phyloP scores from a whole-genome alignment of 177 flowering plant genomes.

The Vitis hybrid region DNA sequence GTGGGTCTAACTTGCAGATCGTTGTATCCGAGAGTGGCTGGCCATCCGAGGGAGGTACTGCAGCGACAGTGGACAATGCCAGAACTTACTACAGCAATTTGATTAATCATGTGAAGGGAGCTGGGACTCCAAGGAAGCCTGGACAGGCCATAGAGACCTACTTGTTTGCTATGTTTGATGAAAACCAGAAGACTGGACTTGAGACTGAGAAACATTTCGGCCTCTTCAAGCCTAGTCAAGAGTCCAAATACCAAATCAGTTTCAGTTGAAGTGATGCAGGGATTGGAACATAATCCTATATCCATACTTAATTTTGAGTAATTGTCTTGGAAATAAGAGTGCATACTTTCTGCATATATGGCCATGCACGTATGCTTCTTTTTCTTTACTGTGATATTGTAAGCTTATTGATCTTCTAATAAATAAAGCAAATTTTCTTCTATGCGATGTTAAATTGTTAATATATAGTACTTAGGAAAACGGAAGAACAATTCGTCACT shows the following conservation, averaged over 20 bases:
- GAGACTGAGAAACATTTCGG: slow-evolving; percentile 25
- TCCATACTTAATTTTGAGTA: too few species aligned
- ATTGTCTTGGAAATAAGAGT: too few species aligned
- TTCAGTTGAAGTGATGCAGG: slow-evolving; percentile 3
- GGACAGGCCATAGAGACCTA: slow-evolving; percentile 27
- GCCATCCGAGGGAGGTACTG: slow-evolving; percentile 26
- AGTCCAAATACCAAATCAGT: slow-evolving; percentile 15
- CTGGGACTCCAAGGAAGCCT: slow-evolving; percentile 30
- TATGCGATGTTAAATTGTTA: too few species aligned
- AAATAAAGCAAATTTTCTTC: too few species aligned
- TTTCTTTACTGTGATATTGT: too few species aligned
- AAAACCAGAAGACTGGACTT: slow-evolving; percentile 14
- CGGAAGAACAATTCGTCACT: too few species aligned
- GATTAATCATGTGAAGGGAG: slow-evolving; percentile 17
- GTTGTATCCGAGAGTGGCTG: slow-evolving; percentile 41
- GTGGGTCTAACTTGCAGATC: slow-evolving; percentile 14
- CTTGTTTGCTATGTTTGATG: slow-evolving; percentile 40
- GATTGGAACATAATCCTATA: too few species aligned
- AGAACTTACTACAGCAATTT: slow-evolving; percentile 18
- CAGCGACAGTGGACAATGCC: slow-evolving; percentile 22
- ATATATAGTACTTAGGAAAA: too few species aligned
- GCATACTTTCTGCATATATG: too few species aligned
- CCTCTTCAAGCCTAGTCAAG: slow-evolving; percentile 8
- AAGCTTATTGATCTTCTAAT: too few species aligned
- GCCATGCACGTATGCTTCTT: too few species aligned